A percentile compares a stretch with the other conserved stretches of the same genome.
phyloP scores from a whole-genome alignment of 1,284 basidiomycete genomes.

The Pascua guehoae region DNA sequence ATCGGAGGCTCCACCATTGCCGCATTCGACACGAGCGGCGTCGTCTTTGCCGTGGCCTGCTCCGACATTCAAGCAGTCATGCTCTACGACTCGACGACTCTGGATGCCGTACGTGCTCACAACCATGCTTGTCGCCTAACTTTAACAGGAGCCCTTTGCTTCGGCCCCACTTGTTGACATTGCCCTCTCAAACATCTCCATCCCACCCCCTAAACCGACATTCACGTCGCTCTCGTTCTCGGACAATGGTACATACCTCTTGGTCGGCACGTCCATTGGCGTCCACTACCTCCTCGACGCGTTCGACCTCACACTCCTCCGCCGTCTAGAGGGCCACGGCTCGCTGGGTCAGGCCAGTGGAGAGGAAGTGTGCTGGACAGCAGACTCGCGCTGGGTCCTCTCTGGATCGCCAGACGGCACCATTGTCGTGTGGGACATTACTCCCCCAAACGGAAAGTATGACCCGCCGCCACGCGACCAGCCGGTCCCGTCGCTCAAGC shows the following conservation, averaged over 20 bases:
- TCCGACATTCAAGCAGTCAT: slow-evolving; percentile 75
- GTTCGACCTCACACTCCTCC: slow-evolving; percentile 74
- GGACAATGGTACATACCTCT: slow-evolving; percentile 79
- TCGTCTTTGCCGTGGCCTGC: slow-evolving; percentile 89
- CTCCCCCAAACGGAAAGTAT: slow-evolving; percentile 39
- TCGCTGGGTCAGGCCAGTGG: slow-evolving; percentile 80
- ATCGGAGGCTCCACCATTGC: slow-evolving; percentile 69
- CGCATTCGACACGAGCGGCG: slow-evolving; percentile 83
- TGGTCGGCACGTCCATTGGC: slow-evolving; percentile 87
- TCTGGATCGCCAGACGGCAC: slow-evolving; percentile 71
- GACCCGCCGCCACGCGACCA: slow-evolving; percentile 42
- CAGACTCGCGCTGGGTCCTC: slow-evolving; percentile 81
- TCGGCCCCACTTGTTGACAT: slow-evolving; percentile 73
- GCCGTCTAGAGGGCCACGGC: slow-evolving; percentile 74
- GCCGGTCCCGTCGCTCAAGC: slow-evolving; percentile 57
- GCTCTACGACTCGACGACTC: slow-evolving; percentile 82
- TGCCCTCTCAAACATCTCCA: slow-evolving; percentile 64
- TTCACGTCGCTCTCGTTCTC: slow-evolving; percentile 91
- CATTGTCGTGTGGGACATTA: slow-evolving; percentile 70
- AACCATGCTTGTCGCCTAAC: background rate
- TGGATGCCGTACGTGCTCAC: slow-evolving; percentile 61
- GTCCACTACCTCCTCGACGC: slow-evolving; percentile 91
- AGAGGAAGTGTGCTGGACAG: slow-evolving; percentile 87
- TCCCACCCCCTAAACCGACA: slow-evolving; percentile 79
- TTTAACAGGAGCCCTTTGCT: slow-evolving; percentile 68